Evolutionary conservation across 768 basidiomycete genomes (phyloP).

Genomic region (Psilocybe cubensis): DNA sequence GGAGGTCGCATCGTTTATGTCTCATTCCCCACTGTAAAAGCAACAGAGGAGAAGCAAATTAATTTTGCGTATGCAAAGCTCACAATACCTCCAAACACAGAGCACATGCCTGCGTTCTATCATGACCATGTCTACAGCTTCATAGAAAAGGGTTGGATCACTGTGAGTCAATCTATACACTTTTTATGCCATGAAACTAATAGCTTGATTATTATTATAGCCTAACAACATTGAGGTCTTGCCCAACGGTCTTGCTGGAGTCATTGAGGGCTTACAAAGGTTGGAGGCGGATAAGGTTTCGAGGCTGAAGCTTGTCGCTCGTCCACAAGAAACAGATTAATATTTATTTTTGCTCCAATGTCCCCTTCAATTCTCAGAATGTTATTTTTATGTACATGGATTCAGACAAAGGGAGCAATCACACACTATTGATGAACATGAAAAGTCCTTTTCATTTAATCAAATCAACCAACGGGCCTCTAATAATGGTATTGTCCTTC

Average conservation of each 20-base stretch:
- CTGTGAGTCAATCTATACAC: slow-evolving; percentile 11
- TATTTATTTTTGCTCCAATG: too few relatives aligned
- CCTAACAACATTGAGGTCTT: slow-evolving; percentile 36
- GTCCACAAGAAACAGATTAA: slow-evolving; percentile 39
- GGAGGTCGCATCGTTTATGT: background rate
- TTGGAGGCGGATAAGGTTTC: slow-evolving; percentile 44
- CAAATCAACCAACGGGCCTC: too few relatives aligned
- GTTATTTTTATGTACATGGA: background rate
- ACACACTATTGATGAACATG: too few relatives aligned
- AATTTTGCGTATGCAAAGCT: too few relatives aligned
- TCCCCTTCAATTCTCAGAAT: too few relatives aligned
- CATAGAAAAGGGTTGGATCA: slow-evolving; percentile 20
- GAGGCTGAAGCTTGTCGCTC: slow-evolving; percentile 47
- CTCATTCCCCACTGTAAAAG: background rate
- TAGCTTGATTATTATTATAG: background rate
- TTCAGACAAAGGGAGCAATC: too few relatives aligned
- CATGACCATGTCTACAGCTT: slow-evolving; percentile 14
- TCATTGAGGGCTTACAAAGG: slow-evolving; percentile 43
- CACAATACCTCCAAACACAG: slow-evolving; percentile 12
- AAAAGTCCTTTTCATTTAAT: too few relatives aligned
- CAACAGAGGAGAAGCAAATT: too few relatives aligned
- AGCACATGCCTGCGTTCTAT: slow-evolving; percentile 14
- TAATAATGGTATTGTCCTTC: too few relatives aligned
- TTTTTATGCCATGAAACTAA: too few relatives aligned
- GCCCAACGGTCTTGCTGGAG: slow-evolving; percentile 44